Base-by-base conservation (phyloP, 306 rosid species). In the Oxytropis ochrocephala region DNA sequence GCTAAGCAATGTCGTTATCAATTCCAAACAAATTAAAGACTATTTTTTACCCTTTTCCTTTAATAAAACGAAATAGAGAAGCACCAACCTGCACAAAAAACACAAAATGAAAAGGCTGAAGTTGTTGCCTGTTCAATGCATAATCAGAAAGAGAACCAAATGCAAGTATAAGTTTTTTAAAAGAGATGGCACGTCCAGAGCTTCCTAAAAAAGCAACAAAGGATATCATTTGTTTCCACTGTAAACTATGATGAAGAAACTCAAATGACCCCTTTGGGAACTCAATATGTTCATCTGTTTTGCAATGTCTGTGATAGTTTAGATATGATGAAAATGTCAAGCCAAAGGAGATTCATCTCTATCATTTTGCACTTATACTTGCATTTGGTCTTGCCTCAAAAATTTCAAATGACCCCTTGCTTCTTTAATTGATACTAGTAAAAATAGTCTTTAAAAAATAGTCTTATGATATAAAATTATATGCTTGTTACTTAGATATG, bases 41-140 rank as follows among this genome's bases (percentile, higher is more conserved):
- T 29, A 18, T n/a, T 27, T 58, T 66, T 51, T 90, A 93, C 98
- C 97, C 82, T 77, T 86, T 84, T 80, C 96, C 98, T 81, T 75
- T 79, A 66, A 93, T 80, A 84, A 93, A 93, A 36, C 82, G 85
- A 78, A 85, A 75, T 71, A 93, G 87, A 51, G 96, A 84, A 73
- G 88, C 83, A 63, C 97, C 97, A 12, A 88, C 91, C 98, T 93
- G 91, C 88, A 75, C 72, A 78, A 76, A 69, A 79, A 85, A 77
- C 51, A 78, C 29, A 56, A 63, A 63, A 35, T 39, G 44, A 74
- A 29, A 77, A 59, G 41, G 21, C 52, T 19, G 64, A 57, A 29
- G 74, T 11, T 11, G 70, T 24, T 42, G 38, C 59, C 53, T 24
- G 9, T 35, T 52, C 17, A 58, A 32, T 57, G 64, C 43, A 42